These are phyloP conservation scores for Eucalyptus lansdowneana DNA, from an alignment of 345 rosid genomes.

Conservation along the genomic window DNA sequence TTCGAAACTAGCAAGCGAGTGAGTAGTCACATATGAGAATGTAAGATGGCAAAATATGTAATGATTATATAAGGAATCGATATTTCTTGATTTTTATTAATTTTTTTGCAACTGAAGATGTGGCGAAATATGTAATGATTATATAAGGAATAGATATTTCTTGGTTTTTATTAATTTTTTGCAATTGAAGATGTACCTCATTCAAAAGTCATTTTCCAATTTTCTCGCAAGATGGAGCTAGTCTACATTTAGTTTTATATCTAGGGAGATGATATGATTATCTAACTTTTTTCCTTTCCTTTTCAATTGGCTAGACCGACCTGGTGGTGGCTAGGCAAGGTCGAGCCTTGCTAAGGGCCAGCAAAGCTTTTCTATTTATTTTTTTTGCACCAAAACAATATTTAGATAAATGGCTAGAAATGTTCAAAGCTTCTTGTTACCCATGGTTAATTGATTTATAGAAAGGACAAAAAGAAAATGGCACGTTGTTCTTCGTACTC, in stretches of 20 bases:
- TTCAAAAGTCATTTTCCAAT: background rate
- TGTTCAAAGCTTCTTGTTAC: too few species aligned
- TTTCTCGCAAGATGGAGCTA: background rate
- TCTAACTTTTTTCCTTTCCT: background rate
- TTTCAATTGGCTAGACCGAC: too few species aligned
- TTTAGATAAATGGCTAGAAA: accelerated
- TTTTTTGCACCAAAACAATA: background rate
- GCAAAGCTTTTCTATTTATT: accelerated
- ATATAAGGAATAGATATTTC: background rate
- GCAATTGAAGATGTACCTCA: background rate
- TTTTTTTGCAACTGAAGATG: too few species aligned
- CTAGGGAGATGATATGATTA: background rate
- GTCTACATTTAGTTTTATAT: background rate
- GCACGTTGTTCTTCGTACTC: background rate
- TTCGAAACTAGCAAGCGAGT: background rate
- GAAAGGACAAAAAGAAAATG: background rate
- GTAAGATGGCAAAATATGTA: background rate
- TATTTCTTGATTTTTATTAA: background rate
- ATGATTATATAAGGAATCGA: background rate
- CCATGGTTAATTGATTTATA: background rate
- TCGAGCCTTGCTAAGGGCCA: accelerated
- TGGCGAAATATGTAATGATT: too few species aligned
- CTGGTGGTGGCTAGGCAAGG: accelerated
- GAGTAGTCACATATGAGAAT: background rate
- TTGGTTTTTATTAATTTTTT: background rate